Evolutionary conservation across 305 asterid genomes (phyloP).

Genomic region (Solanum hybrid): DNA sequence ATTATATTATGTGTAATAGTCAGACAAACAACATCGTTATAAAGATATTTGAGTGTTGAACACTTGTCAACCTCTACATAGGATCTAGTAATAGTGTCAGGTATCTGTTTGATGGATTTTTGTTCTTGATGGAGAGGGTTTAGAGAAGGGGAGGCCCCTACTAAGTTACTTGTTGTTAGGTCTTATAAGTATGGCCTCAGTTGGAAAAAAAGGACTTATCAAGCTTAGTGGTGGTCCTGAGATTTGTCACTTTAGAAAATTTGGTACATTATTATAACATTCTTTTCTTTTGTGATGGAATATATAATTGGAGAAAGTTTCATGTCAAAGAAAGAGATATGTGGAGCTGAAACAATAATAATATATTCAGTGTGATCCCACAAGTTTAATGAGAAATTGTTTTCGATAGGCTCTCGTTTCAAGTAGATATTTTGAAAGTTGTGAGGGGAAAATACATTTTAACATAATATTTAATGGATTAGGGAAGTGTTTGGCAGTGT

Average conservation of each 20-base stretch:
- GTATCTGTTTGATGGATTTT: background rate
- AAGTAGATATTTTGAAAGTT: background rate
- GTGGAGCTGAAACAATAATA: background rate
- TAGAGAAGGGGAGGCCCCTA: constrained; percentile 9
- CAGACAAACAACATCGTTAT: background rate
- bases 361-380: background rate
- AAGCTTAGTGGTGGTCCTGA: constrained; percentile 3
- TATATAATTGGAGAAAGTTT: background rate
- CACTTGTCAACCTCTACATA: background rate
- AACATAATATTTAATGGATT: background rate
- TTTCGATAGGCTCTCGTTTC: background rate
- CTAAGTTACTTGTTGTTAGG: background rate
- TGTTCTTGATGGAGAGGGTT: background rate
- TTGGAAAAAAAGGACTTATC: background rate
- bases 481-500: background rate
- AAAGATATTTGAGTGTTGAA: background rate
- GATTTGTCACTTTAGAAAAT: background rate
- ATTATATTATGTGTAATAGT: background rate
- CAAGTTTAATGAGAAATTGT: background rate
- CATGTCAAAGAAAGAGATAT: background rate
- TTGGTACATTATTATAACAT: background rate
- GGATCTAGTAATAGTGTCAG: background rate
- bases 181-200: background rate
- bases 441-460: background rate
- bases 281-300: background rate